Evolutionary conservation across 345 rosid genomes (phyloP), one percentile per base, ranked within the genome.

Genomic region (Eucalyptus curtisii): DNA sequence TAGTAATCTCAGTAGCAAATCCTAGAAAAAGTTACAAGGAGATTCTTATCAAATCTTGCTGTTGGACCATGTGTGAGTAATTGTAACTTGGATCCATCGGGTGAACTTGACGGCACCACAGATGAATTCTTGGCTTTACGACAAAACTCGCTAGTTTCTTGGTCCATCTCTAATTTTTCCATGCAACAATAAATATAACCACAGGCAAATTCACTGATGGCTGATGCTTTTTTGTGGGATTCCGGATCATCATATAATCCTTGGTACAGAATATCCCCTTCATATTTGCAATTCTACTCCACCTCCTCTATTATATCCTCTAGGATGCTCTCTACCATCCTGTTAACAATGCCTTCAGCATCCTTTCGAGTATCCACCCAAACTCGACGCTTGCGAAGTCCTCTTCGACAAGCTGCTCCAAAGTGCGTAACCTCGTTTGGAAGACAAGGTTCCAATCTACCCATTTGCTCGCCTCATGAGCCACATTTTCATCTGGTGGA

Each of bases 331-430:
- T 95, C 98, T 16, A 82, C 96, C 44, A 93, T 49, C 68, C 94
- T 96, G 48, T 85, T 84, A 31, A 94, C 92, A 86, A 92, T 87
- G 85, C 91, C 93, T 92, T 96, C 97, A 7, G 89, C 87, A 79
- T 93, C 94, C 14, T 90, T 91, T 87, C 84, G 90, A 84, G 86
- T 89, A 87, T 94, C 92, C 85, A 90, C 90, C 98, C 98, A 97
- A 25, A 88, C 87, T 76, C 89, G 79, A 55, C 96, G 89, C 91
- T 91, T 13, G 31, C 84, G 89, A 97, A 81, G 94, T 97, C 98
- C 90, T 87, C 90, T 48, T 91, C 91, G 10, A 91, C 64, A 5
- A 93, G 90, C 88, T 95, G 91, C 88, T 95, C 94, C 88, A 94
- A 52, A 33, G 95, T 86, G 86, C 37, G 86, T 27, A 50, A 40